phyloP scores from a whole-genome alignment of 2,329 filamentous ascomycete genomes.

The Rosellinia necatrix region DNA sequence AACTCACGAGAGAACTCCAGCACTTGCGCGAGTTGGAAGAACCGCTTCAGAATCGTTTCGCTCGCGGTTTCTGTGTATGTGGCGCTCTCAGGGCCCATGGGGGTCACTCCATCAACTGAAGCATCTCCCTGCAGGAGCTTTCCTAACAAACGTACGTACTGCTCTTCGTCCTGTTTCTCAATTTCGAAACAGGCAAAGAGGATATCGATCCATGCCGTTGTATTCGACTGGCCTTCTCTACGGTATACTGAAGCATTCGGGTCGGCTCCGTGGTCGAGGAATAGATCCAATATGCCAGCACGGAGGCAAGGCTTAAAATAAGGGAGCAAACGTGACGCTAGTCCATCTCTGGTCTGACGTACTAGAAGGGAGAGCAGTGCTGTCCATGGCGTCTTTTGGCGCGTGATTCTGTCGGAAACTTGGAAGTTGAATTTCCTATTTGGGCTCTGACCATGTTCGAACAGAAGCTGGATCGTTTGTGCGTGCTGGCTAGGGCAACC shows the following conservation, averaged over 20 bases:
- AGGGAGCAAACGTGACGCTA: slow-evolving; percentile 17
- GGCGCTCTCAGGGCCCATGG: slow-evolving; percentile 2
- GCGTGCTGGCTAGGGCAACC: slow-evolving; percentile 14
- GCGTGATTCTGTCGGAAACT: background rate
- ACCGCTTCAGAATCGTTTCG: slow-evolving; percentile 13
- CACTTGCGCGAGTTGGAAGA: slow-evolving; percentile 12
- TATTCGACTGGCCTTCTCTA: slow-evolving; percentile 10
- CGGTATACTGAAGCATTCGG: slow-evolving; percentile 16
- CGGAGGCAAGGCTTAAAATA: slow-evolving; percentile 13
- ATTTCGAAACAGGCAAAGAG: slow-evolving; percentile 18
- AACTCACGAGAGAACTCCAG: slow-evolving; percentile 13
- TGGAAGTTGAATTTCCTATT: slow-evolving; percentile 5
- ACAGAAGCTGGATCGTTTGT: slow-evolving; percentile 15
- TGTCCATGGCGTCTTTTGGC: slow-evolving; percentile 12
- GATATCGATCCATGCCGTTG: slow-evolving; percentile 20
- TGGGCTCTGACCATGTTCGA: slow-evolving; percentile 8
- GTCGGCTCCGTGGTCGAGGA: slow-evolving; percentile 7
- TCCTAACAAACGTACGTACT: slow-evolving; percentile 9
- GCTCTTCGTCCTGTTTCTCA: slow-evolving; percentile 4
- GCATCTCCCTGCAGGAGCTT: slow-evolving; percentile 5
- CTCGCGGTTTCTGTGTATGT: slow-evolving; percentile 1
- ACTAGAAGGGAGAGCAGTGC: slow-evolving; percentile 7
- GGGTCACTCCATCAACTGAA: slow-evolving; percentile 10
- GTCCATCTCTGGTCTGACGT: slow-evolving; percentile 17
- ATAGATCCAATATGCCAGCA: slow-evolving; percentile 12